Percentiles rank a stretch among this genome's conserved stretches.
Conservation (phyloP, 257 asterid genomes). For the Marsdenia floribunda region DNA sequence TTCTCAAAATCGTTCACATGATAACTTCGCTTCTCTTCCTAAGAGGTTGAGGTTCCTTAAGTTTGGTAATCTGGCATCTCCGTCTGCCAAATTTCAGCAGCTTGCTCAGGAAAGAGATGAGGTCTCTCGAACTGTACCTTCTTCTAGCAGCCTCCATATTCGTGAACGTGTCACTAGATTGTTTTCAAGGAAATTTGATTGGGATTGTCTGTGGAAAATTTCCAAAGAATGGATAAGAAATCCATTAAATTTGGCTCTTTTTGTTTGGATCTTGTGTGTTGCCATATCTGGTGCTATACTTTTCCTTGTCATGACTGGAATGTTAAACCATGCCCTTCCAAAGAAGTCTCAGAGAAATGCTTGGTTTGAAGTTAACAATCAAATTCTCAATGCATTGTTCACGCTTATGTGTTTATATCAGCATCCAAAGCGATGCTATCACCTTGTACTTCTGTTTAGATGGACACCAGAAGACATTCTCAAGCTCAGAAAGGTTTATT, state of each 20-base stretch:
- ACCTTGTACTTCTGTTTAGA: constrained; percentile 52
- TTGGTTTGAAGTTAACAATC: constrained; percentile 93
- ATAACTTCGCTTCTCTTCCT: constrained; percentile 29
- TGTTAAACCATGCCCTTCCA: constrained; percentile 68
- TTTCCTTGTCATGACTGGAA: constrained; percentile 84
- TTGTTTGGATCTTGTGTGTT: constrained; percentile 59
- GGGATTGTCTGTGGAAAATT: constrained; percentile 42
- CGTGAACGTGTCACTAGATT: constrained; percentile 64
- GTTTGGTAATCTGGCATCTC: constrained; percentile 56
- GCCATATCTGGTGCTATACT: constrained; percentile 87
- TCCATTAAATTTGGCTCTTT: constrained; percentile 70
- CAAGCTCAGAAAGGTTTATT: constrained; percentile 60
- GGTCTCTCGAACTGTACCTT: constrained; percentile 69
- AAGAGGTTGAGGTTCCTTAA: constrained; percentile 42
- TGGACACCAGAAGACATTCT: constrained; percentile 57
- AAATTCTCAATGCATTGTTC: constrained; percentile 78
- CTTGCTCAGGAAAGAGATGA: constrained; percentile 59
- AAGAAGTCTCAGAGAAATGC: constrained; percentile 64
- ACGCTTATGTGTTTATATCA: constrained; percentile 85
- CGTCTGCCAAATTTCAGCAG: constrained; percentile 58
- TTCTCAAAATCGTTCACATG: constrained; percentile 24
- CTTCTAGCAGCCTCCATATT: constrained; percentile 61
- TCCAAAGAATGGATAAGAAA: constrained; percentile 71
- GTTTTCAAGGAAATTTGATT: constrained; percentile 54
- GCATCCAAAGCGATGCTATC: constrained; percentile 75